Conservation (phyloP, 768 basidiomycete species). For the Suillus subalutaceus region DNA sequence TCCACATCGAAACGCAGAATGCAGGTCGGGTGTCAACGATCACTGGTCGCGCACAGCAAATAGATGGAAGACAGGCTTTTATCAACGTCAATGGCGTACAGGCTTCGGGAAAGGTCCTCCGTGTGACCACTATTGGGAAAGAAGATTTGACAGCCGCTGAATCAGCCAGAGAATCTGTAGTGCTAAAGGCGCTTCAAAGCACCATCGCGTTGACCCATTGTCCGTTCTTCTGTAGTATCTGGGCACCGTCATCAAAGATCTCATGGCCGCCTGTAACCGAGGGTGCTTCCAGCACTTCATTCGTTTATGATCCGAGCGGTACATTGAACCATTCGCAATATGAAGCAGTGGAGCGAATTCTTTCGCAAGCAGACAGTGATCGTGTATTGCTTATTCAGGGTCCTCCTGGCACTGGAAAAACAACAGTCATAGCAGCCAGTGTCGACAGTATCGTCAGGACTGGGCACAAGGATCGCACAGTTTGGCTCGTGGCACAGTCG, state of each 20-base stretch:
- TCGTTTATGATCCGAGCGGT: conserved; percentile 6
- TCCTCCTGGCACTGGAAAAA: conserved; percentile 49
- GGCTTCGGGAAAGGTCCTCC: conserved; percentile 18
- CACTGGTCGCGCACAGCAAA: conserved; percentile 25
- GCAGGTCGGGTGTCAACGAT: conserved; percentile 10
- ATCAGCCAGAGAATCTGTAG: conserved; percentile 21
- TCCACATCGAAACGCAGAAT: neutral
- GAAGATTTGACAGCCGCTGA: conserved; percentile 63
- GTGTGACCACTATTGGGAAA: conserved; percentile 54
- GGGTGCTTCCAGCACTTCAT: neutral
- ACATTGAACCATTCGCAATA: conserved; percentile 32
- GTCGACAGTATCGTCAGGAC: conserved; percentile 27
- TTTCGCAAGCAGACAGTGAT: conserved; percentile 26
- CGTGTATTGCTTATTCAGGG: conserved; percentile 35
- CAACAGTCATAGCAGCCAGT: conserved; percentile 43
- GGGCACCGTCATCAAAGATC: conserved; percentile 24
- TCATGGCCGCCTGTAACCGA: conserved; percentile 24
- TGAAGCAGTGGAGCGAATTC: conserved; percentile 31
- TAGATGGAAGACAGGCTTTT: conserved; percentile 40
- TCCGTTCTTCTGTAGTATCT: conserved; percentile 32
- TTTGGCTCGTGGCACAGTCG: conserved; percentile 51
- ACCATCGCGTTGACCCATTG: conserved; percentile 18
- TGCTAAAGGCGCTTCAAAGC: conserved; percentile 27
- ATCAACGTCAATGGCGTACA: conserved; percentile 32
- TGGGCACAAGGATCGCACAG: conserved; percentile 14